These are phyloP conservation scores for Sechiopsis laciniata DNA, from an alignment of 306 rosid genomes.

Conservation along the genomic window DNA sequence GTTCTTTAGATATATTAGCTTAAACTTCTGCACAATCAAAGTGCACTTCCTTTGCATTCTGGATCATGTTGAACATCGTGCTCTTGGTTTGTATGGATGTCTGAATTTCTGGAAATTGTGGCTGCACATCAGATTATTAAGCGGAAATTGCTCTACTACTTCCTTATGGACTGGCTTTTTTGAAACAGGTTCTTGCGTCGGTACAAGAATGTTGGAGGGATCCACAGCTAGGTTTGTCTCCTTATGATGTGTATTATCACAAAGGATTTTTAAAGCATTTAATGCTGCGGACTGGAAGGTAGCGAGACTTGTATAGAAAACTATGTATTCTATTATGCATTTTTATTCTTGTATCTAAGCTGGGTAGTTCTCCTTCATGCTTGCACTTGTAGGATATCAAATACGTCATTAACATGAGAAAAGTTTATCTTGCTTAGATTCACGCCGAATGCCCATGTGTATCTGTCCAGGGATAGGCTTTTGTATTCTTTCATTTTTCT, in stretches of 20 bases:
- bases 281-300: slow-evolving; percentile 95
- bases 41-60: not conserved
- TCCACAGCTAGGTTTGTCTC: slow-evolving; percentile 65
- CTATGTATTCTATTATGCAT: not conserved
- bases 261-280: slow-evolving; percentile 85
- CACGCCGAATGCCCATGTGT: not conserved
- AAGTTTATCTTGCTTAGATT: slow-evolving; percentile 1
- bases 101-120: slow-evolving; percentile 8
- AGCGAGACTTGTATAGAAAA: slow-evolving; percentile 23
- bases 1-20: slow-evolving; percentile 1
- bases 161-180: slow-evolving; percentile 26
- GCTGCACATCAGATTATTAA: not conserved
- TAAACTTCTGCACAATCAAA: not conserved
- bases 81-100: slow-evolving; percentile 13
- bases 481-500: not conserved
- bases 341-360: not conserved
- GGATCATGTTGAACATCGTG: not conserved
- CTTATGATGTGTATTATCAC: slow-evolving; percentile 72
- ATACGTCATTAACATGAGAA: not conserved
- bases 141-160: slow-evolving; percentile 1
- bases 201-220: slow-evolving; percentile 90
- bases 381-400: not conserved
- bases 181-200: slow-evolving; percentile 67
- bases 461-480: no score
- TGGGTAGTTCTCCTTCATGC: not conserved